Percentiles rank a stretch among this genome's conserved stretches.
These are phyloP conservation scores for Candida arabinofermentans DNA, from an alignment of 805 yeast species.

Conservation along the genomic window DNA sequence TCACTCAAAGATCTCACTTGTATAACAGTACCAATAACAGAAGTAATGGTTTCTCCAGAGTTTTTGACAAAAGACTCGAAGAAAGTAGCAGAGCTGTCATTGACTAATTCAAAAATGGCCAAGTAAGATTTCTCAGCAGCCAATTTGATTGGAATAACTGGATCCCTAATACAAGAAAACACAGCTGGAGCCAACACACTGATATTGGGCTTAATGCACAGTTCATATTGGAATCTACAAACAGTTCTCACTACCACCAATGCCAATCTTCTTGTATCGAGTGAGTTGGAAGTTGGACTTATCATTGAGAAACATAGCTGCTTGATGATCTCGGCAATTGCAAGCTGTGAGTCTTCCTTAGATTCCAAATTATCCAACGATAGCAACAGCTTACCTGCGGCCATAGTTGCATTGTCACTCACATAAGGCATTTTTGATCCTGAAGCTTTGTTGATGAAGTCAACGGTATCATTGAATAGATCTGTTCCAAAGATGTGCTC, in stretches of 20 bases:
- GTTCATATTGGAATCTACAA: constrained; percentile 54
- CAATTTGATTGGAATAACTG: constrained; percentile 84
- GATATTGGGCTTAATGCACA: constrained; percentile 47
- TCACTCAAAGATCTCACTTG: constrained; percentile 78
- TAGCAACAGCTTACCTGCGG: constrained; percentile 76
- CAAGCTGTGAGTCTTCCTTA: constrained; percentile 33
- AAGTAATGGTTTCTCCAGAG: constrained; percentile 33
- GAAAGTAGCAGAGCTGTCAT: constrained; percentile 48
- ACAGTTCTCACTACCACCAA: constrained; percentile 73
- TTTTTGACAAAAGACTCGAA: constrained; percentile 65
- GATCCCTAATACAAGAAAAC: constrained; percentile 79
- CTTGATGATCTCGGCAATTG: constrained; percentile 39
- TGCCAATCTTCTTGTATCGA: constrained; percentile 76
- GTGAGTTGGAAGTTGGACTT: constrained; percentile 56
- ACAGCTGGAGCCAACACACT: constrained; percentile 65
- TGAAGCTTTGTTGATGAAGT: constrained; percentile 43
- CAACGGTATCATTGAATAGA: constrained; percentile 44
- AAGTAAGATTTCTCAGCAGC: constrained; percentile 92
- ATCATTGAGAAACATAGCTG: constrained; percentile 47
- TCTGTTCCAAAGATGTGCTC: constrained; percentile 52
- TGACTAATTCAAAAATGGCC: constrained; percentile 66
- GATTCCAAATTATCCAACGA: constrained; percentile 38
- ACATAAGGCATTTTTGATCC: constrained; percentile 45
- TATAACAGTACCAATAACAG: constrained; percentile 42
- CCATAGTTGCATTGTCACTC: constrained; percentile 72